phyloP scores from a whole-genome alignment of 2,329 filamentous ascomycete species.

The Pleomassaria siparia region DNA sequence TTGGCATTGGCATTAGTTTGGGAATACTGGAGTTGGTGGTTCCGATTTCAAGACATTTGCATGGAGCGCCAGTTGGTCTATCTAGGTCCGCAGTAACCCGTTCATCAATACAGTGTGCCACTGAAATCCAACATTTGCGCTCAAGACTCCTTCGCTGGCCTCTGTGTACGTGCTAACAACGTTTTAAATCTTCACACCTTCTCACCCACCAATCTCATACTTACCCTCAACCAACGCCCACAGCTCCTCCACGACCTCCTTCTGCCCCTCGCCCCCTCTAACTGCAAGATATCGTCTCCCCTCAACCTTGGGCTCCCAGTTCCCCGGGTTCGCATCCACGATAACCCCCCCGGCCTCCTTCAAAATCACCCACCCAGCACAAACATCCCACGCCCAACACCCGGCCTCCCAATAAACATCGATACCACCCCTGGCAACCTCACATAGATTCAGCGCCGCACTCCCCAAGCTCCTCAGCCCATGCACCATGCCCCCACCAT shows the following conservation, averaged over 20 bases:
- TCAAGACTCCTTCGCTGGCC: no score
- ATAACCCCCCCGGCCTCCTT: slow-evolving; percentile 73
- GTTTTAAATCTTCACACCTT: no score
- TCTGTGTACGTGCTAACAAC: no score
- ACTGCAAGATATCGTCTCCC: slow-evolving; percentile 58
- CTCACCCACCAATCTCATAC: slow-evolving; percentile 45
- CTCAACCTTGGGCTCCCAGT: slow-evolving; percentile 63
- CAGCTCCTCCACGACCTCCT: slow-evolving; percentile 51
- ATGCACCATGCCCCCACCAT: slow-evolving; percentile 76
- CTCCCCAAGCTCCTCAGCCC: slow-evolving; percentile 69
- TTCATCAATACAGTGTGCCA: not conserved
- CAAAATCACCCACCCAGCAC: slow-evolving; percentile 77
- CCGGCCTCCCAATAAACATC: slow-evolving; percentile 83
- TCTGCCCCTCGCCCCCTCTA: slow-evolving; percentile 49
- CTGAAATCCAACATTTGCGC: no score
- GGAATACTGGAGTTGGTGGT: slow-evolving; percentile 2
- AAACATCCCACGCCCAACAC: slow-evolving; percentile 85
- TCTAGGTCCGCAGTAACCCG: not conserved
- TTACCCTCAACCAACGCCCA: slow-evolving; percentile 50
- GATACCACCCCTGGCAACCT: slow-evolving; percentile 68
- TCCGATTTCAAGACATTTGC: not conserved
- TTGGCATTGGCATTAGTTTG: no score
- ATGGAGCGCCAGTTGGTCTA: not conserved
- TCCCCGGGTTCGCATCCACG: slow-evolving; percentile 71
- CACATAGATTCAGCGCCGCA: slow-evolving; percentile 74